Evolutionary conservation across 2,329 filamentous ascomycete genomes (phyloP), one percentile per base, ranked within the genome.

Genomic region (Aspergillus caelatus): DNA sequence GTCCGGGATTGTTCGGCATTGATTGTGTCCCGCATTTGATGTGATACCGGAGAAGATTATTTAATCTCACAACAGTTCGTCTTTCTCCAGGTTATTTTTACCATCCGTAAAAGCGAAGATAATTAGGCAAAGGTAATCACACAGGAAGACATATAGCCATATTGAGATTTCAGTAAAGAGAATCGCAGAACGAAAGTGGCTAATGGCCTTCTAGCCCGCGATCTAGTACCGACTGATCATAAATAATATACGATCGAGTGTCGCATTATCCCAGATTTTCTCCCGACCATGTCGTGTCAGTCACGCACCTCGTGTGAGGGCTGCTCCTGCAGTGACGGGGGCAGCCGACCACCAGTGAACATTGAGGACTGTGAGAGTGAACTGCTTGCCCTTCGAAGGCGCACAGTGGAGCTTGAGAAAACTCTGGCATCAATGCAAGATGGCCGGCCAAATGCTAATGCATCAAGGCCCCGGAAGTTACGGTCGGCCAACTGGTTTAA

Each of bases 401-500:
- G 78, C 23, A 78, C 78, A 4, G 71, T 74, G 32, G 77, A 80
- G 62, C 70, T 80, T 10, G 75, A 78, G 50, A 73, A 71, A 43
- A 71, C 72, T 26, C 62, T 77, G 32, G 69, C 75, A 21, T 69
- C 72, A 14, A 69, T 75, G 61, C 74, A 71, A 41, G 64, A 68
- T 32, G 61, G 67, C 56, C 21, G 55, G 19, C 58, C 66, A n/a
- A 43, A 46, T 30, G 39, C 61, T 11, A 57, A 58, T 12, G 58
- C 62, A 12, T 53, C 65, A 48, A 59, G 30, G n/a, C 65, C 67
- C 21, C 68, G 72, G 43, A 77, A 72, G 65, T 70, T 81, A 41
- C 77, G 80, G 2, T 82, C 80, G n/a, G 70, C 77, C 8, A 68
- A 73, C 16, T 84, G 82, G 82, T 83, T 83, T 68, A 77, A 79